Percentiles rank a stretch among this genome's conserved stretches.
These are phyloP conservation scores for Athelia psychrophila DNA, from an alignment of 1,284 basidiomycete species.

Conservation along the genomic window DNA sequence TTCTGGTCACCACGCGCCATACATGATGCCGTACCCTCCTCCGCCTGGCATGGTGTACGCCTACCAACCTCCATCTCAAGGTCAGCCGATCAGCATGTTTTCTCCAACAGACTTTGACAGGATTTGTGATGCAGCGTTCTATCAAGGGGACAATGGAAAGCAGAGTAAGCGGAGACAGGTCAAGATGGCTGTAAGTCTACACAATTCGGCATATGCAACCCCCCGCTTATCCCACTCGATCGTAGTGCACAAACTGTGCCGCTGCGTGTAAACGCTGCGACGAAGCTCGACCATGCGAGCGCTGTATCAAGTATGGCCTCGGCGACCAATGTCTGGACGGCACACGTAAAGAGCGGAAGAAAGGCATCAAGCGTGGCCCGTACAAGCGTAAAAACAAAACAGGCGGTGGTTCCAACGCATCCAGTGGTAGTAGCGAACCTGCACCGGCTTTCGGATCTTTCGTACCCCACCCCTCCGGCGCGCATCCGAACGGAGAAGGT, in stretches of 20 bases:
- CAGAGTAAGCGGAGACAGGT: slow-evolving; percentile 79
- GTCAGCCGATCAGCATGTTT: too few relatives aligned
- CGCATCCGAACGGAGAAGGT: not conserved
- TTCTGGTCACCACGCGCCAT: slow-evolving; percentile 42
- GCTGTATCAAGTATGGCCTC: slow-evolving; percentile 80
- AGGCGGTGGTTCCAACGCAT: not conserved
- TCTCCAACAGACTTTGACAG: slow-evolving; percentile 30
- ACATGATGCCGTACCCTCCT: slow-evolving; percentile 49
- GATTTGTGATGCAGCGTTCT: slow-evolving; percentile 26
- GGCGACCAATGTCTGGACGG: slow-evolving; percentile 70
- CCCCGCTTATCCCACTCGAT: not conserved
- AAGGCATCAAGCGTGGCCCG: slow-evolving; percentile 83
- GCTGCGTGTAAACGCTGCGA: slow-evolving; percentile 86
- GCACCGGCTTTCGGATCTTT: not conserved
- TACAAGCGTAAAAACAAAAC: slow-evolving; percentile 75
- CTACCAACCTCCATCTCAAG: slow-evolving; percentile 49
- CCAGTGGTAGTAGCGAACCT: not conserved
- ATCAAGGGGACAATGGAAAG: not conserved
- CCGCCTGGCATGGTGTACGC: slow-evolving; percentile 65
- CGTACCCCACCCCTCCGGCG: not conserved
- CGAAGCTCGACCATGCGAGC: slow-evolving; percentile 74
- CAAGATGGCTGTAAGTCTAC: slow-evolving; percentile 75
- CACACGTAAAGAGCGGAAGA: slow-evolving; percentile 79
- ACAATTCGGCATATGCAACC: slow-evolving; percentile 6
- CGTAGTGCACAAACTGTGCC: slow-evolving; percentile 81